These are phyloP conservation scores for Malassezia dermatis DNA, from an alignment of 1,284 basidiomycete genomes.

Conservation along the genomic window DNA sequence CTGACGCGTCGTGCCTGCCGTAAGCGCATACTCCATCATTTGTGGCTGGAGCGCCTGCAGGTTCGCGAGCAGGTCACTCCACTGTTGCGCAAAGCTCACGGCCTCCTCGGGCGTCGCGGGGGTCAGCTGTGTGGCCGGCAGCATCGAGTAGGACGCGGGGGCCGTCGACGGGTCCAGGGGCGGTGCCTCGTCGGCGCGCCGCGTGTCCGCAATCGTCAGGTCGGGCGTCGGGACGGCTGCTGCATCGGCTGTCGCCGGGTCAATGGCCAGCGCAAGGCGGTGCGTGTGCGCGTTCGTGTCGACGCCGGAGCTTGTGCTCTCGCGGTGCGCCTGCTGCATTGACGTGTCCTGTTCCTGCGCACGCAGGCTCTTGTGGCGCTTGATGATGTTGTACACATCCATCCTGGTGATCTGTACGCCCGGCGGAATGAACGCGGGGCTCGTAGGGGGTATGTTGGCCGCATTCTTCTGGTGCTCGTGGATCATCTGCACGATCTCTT, in stretches of 20 bases:
- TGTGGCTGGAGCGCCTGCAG: constrained; percentile 16
- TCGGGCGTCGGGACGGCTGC: background rate
- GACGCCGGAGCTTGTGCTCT: background rate
- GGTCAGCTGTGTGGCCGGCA: constrained; percentile 7
- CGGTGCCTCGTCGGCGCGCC: background rate
- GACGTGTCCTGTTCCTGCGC: background rate
- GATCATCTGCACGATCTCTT: constrained; percentile 20
- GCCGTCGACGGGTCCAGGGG: constrained; percentile 9
- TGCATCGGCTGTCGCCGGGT: background rate
- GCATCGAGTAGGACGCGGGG: constrained; percentile 6
- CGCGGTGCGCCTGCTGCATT: background rate
- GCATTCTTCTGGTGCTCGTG: constrained; percentile 18
- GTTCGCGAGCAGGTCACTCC: constrained; percentile 15
- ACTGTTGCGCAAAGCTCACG: constrained; percentile 19
- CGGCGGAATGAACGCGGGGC: constrained; percentile 14
- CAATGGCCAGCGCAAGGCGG: background rate
- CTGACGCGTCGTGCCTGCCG: constrained; percentile 10
- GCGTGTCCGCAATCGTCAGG: background rate
- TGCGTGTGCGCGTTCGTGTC: background rate
- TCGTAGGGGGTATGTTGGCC: constrained; percentile 8
- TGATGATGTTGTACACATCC: constrained; percentile 20
- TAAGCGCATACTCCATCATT: constrained; percentile 17
- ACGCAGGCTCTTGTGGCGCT: constrained; percentile 5
- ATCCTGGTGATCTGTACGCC: constrained; percentile 18
- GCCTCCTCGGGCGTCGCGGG: constrained; percentile 16